phyloP scores from a whole-genome alignment of 1,284 basidiomycete species.

The Porogramme epimiltina region DNA sequence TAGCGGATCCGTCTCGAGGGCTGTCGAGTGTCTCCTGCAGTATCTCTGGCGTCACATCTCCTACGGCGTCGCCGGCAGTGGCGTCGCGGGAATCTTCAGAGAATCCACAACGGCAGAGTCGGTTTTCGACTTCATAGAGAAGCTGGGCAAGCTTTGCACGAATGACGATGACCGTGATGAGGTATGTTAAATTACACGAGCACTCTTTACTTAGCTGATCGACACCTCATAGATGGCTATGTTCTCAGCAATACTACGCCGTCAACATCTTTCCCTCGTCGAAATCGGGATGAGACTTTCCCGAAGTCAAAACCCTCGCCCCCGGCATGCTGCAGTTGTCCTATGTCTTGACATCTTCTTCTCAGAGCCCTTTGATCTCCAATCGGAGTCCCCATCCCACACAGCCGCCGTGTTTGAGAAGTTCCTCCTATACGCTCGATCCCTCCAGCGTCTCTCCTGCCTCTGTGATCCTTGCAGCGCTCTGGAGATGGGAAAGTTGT shows the following conservation, averaged over 20 bases:
- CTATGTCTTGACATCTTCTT: constrained; percentile 39
- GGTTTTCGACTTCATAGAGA: too few species aligned
- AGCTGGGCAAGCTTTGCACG: too few species aligned
- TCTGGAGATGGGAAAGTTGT: constrained; percentile 35
- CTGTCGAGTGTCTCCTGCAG: constrained; percentile 28
- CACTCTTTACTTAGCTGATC: neutral
- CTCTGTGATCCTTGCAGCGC: constrained; percentile 30
- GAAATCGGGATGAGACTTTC: too few species aligned
- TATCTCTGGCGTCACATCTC: constrained; percentile 29
- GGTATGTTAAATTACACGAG: constrained; percentile 10
- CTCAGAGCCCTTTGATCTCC: constrained; percentile 13
- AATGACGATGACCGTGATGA: constrained; percentile 13
- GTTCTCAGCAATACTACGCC: constrained; percentile 37
- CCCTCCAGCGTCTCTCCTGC: constrained; percentile 35
- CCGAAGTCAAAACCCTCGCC: too few species aligned
- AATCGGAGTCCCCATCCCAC: constrained; percentile 19
- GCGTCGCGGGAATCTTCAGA: neutral
- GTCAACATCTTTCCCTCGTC: too few species aligned
- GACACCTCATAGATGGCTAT: constrained; percentile 31
- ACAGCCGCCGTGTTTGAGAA: constrained; percentile 34
- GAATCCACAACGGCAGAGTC: too few species aligned
- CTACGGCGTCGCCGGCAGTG: neutral
- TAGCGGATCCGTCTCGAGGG: constrained; percentile 13
- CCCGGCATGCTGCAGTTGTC: constrained; percentile 31
- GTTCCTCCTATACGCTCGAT: constrained; percentile 39